Evolutionary conservation across 148 eudicot genomes (phyloP), one percentile per base, ranked within the genome.

Genomic region (Selenicereus undatus): DNA sequence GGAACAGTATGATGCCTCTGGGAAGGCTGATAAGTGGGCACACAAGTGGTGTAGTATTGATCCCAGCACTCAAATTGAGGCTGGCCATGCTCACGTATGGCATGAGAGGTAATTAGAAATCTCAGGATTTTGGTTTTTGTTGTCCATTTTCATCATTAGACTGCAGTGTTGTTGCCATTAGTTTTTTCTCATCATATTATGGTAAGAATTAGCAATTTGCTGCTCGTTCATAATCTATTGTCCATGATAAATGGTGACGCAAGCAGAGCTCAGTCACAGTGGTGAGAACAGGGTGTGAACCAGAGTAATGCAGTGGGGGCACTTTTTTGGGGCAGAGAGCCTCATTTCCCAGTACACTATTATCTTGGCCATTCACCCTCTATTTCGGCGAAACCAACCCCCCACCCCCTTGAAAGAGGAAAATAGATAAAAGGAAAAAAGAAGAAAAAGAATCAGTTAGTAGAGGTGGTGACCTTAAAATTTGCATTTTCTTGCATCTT

Each of bases 61-160:
- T 83, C 97, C 94, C 39, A 76, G 76, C 88, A 90, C 97, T 60
- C 87, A 82, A 62, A 86, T 95, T 36, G 95, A 95, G 11, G 91
- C 84, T 81, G 98, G 98, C 51, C 98, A 95, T 83, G 98, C 97
- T 84, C 98, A 95, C 82, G 90, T 90, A 80, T 95, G 98, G 98
- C 94, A 95, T 78, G 98, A 95, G 85, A 89, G 95, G 98, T 95
- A 90, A 78, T 14, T 76, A 32, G 11, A 52, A 75, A 12, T 48
- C 5, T 79, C 50, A 20, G 3, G 30, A 35, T 24, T 78, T 45
- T 35, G 27, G 21, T 26, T 8, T 71, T 56, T 29, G 0, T 5
- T 71, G 1, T 35, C 36, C 39, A 22, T 42, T 20, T 48, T 14
- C 52, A 20, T 71, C 75, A 71, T 30, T 24, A 24, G 7, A 45